Conservation (phyloP, 768 basidiomycete genomes). For the Leccinellum rugosiceps region DNA sequence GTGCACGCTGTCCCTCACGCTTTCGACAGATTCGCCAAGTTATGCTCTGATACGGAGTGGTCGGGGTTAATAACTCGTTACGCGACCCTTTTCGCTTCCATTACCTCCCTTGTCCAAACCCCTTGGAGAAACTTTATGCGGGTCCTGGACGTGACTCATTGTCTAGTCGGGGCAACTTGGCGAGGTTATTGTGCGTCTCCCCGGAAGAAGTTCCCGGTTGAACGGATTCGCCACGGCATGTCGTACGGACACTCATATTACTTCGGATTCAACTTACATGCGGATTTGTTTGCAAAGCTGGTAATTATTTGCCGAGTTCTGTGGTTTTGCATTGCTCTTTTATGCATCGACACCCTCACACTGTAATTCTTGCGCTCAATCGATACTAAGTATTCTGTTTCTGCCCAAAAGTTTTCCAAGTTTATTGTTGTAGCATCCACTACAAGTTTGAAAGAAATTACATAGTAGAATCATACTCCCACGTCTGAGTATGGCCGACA, state of each 20-base stretch:
- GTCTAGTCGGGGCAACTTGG: background rate
- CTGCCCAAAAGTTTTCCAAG: too few species aligned
- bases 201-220: background rate
- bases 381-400: too few species aligned
- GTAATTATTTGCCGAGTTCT: background rate
- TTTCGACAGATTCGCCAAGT: constrained; percentile 47
- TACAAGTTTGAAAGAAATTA: background rate
- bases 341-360: background rate
- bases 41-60: constrained; percentile 38
- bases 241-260: background rate
- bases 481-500: constrained; percentile 32
- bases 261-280: background rate
- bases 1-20: background rate
- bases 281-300: background rate
- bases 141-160: too few species aligned
- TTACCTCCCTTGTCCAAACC: background rate
- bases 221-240: constrained; percentile 3
- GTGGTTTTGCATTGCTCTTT: background rate
- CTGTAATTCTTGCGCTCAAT: background rate
- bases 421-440: background rate
- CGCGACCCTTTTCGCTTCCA: background rate
- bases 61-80: background rate
- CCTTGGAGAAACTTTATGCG: background rate
- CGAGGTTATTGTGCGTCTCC: background rate
- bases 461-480: background rate